Conservation (phyloP, 371 early-diverging fungal genomes). For the Catenaria anguillulae region DNA sequence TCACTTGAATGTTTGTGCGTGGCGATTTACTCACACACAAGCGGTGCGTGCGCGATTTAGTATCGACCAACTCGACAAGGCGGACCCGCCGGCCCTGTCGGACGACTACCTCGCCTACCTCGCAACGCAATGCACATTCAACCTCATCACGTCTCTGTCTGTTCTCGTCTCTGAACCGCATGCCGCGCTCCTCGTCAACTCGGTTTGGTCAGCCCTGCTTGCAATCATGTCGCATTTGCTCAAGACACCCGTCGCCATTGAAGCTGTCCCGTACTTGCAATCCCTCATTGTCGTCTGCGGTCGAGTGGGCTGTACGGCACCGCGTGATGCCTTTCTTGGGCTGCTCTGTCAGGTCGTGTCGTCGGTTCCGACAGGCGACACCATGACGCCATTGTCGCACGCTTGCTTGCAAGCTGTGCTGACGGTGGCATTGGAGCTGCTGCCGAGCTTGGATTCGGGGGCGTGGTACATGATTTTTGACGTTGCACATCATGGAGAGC, state of each 20-base stretch:
- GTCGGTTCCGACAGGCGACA: too few relatives aligned
- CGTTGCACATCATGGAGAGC: not conserved
- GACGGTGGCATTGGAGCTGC: not conserved
- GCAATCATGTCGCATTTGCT: conserved; percentile 63
- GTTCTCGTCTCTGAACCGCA: not conserved
- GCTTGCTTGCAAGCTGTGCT: not conserved
- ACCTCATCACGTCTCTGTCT: conserved; percentile 36
- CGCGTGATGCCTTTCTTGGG: conserved; percentile 72
- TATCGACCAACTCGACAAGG: conserved; percentile 81
- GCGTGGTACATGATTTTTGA: not conserved
- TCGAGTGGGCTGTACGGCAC: conserved; percentile 55
- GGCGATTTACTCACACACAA: too few relatives aligned
- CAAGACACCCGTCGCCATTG: conserved; percentile 63
- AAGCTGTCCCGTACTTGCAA: conserved; percentile 57
- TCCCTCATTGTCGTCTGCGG: conserved; percentile 69
- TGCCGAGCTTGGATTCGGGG: not conserved
- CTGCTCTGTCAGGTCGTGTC: conserved; percentile 33
- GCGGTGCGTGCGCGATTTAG: too few relatives aligned
- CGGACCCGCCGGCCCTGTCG: conserved; percentile 73
- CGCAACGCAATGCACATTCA: conserved; percentile 46
- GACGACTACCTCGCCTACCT: conserved; percentile 74
- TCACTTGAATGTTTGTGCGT: too few relatives aligned
- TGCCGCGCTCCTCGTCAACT: not conserved
- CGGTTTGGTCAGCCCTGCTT: conserved; percentile 69
- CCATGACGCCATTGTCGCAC: too few relatives aligned